Evolutionary conservation across 2,329 filamentous ascomycete genomes (phyloP).

Genomic region (Diaporthe ilicicola): DNA sequence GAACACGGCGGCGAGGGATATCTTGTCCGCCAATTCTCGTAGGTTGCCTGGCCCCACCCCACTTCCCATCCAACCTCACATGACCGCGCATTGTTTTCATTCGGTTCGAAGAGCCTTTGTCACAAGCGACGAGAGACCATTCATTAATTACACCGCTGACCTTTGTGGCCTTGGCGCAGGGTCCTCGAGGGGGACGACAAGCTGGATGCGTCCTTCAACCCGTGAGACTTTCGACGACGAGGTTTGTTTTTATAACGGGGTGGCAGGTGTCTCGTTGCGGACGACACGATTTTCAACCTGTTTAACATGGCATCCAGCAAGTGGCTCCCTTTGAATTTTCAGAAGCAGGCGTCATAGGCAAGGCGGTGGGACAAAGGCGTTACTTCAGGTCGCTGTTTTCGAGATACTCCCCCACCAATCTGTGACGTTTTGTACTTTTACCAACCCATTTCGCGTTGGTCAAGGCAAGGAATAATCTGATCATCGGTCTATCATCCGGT

Average conservation of each 20-base stretch:
- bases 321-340: neutral
- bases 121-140: neutral
- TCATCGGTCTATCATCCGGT: neutral
- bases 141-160: neutral
- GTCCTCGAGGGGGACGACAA: slow-evolving; percentile 65
- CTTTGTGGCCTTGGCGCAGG: slow-evolving; percentile 41
- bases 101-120: neutral
- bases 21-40: slow-evolving; percentile 93
- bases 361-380: slow-evolving; percentile 17
- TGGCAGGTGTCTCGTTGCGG: neutral
- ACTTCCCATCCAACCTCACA: neutral
- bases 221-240: neutral
- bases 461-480: neutral
- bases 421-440: neutral
- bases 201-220: slow-evolving; percentile 53
- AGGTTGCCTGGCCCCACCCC: slow-evolving; percentile 52
- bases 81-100: neutral
- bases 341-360: neutral
- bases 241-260: neutral
- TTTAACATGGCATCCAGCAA: slow-evolving; percentile 13
- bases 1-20: slow-evolving; percentile 93
- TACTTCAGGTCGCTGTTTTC: neutral
- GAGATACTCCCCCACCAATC: neutral
- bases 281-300: neutral
- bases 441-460: neutral